Conservation (phyloP, 2,329 filamentous ascomycete species). For the Diaporthe destruens region DNA sequence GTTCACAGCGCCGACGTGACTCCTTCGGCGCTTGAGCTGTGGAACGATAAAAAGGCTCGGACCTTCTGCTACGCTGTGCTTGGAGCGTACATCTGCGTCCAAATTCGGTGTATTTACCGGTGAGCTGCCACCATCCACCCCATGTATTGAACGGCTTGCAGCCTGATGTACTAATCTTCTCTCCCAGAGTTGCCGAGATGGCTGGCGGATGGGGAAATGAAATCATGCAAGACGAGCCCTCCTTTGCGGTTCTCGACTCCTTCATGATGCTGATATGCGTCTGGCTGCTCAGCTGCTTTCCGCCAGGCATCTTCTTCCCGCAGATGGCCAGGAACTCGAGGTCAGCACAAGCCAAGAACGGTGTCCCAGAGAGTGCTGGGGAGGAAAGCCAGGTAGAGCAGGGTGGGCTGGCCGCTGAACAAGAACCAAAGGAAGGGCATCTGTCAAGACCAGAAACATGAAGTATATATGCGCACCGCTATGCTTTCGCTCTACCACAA, state of each 20-base stretch:
- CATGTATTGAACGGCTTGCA: neutral
- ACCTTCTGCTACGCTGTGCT: slow-evolving; percentile 59
- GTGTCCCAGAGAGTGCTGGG: slow-evolving; percentile 42
- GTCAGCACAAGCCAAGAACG: slow-evolving; percentile 43
- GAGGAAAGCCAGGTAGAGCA: slow-evolving; percentile 45
- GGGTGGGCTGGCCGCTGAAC: slow-evolving; percentile 30
- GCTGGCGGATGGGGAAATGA: slow-evolving; percentile 72
- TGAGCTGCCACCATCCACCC: slow-evolving; percentile 47
- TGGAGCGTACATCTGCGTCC: slow-evolving; percentile 59
- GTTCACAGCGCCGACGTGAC: slow-evolving; percentile 50
- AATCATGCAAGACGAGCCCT: slow-evolving; percentile 72
- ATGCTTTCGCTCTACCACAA: neutral
- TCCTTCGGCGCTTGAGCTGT: slow-evolving; percentile 53
- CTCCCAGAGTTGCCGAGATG: slow-evolving; percentile 71
- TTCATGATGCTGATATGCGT: slow-evolving; percentile 65
- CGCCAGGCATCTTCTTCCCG: slow-evolving; percentile 68
- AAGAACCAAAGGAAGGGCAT: slow-evolving; percentile 18
- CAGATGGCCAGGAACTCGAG: slow-evolving; percentile 57
- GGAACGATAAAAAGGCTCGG: slow-evolving; percentile 58
- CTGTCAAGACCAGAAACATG: slow-evolving; percentile 15
- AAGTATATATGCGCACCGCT: neutral
- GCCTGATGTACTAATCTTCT: neutral
- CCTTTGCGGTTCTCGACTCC: slow-evolving; percentile 70
- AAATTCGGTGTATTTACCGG: slow-evolving; percentile 69
- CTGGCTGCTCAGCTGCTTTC: slow-evolving; percentile 63